Conservation (phyloP, 1,284 basidiomycete species). For the Austroboletus novae-zelandiae region DNA sequence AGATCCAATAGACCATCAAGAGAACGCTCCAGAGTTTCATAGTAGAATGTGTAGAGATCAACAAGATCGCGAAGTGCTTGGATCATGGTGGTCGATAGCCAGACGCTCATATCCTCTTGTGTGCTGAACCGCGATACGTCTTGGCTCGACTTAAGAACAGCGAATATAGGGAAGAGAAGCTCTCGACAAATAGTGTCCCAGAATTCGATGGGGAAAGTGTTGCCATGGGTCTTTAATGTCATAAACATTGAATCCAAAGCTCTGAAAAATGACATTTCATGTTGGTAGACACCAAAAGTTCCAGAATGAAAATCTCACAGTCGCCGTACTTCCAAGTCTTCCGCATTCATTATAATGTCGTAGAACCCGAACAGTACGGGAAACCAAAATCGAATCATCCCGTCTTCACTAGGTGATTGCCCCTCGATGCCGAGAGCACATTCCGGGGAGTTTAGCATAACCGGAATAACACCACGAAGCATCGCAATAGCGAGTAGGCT, state of each 20-base stretch:
- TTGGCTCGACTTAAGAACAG: constrained; percentile 87
- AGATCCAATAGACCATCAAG: constrained; percentile 92
- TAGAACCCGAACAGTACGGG: constrained; percentile 96
- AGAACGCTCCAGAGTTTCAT: constrained; percentile 87
- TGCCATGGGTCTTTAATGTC: constrained; percentile 90
- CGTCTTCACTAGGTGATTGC: constrained; percentile 37
- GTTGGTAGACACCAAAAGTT: not conserved
- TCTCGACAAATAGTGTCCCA: constrained; percentile 99
- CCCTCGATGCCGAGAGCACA: constrained; percentile 57
- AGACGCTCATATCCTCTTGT: constrained; percentile 99
- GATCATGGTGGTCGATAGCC: constrained; percentile 99
- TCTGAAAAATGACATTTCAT: constrained; percentile 41
- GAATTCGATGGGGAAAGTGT: constrained; percentile 86
- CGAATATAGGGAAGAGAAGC: constrained; percentile 98
- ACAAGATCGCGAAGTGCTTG: constrained; percentile 96
- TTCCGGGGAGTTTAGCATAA: constrained; percentile 86
- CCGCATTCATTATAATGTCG: constrained; percentile 99
- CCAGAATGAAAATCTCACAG: constrained; percentile 56
- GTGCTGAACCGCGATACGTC: constrained; percentile 92
- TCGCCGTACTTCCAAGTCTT: constrained; percentile 96
- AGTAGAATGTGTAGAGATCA: constrained; percentile 95
- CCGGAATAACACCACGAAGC: constrained; percentile 88
- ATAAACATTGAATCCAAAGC: constrained; percentile 95
- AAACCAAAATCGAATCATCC: constrained; percentile 95
- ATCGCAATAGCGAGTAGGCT: constrained; percentile 95